These are phyloP conservation scores for Blastosporella zonata DNA, from an alignment of 1,284 basidiomycete species.

Conservation along the genomic window DNA sequence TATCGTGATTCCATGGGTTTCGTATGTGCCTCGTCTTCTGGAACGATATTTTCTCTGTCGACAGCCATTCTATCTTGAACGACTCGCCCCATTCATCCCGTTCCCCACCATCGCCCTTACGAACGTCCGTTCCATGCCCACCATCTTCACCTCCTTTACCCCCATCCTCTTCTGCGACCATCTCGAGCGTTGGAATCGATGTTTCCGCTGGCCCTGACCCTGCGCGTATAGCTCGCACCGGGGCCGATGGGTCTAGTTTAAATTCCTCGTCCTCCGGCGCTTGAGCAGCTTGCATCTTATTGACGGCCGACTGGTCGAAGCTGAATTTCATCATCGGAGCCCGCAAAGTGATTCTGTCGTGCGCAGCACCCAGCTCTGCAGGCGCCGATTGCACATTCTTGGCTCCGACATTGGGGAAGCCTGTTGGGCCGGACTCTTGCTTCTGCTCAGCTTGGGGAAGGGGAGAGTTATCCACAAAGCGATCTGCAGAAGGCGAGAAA, in stretches of 20 bases:
- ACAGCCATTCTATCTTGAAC: constrained; percentile 87
- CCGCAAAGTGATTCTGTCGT: constrained; percentile 29
- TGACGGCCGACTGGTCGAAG: constrained; percentile 7
- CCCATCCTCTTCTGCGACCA: constrained; percentile 22
- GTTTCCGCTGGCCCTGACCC: constrained; percentile 10
- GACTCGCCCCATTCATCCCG: constrained; percentile 64
- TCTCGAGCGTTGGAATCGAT: constrained; percentile 11
- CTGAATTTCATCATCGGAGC: constrained; percentile 20
- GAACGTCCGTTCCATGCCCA: constrained; percentile 13
- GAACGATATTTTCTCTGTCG: constrained; percentile 75
- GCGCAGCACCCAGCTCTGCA: constrained; percentile 42
- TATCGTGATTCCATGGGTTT: constrained; percentile 91
- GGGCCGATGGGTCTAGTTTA: constrained; percentile 42
- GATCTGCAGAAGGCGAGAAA: constrained; percentile 40
- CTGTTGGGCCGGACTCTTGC: neutral
- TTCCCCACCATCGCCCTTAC: neutral
- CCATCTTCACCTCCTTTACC: constrained; percentile 9
- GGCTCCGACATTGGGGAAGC: neutral
- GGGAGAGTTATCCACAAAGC: constrained; percentile 44
- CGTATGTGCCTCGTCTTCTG: constrained; percentile 74
- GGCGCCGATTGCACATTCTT: constrained; percentile 44
- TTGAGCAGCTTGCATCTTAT: neutral
- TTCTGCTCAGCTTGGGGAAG: constrained; percentile 23
- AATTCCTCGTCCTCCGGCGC: constrained; percentile 26
- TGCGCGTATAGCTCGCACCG: constrained; percentile 35